Percentiles rank a stretch among this genome's conserved stretches.
Evolutionary conservation across 2,329 filamentous ascomycete genomes (phyloP).

Genomic region (Microcyclosporella mali): DNA sequence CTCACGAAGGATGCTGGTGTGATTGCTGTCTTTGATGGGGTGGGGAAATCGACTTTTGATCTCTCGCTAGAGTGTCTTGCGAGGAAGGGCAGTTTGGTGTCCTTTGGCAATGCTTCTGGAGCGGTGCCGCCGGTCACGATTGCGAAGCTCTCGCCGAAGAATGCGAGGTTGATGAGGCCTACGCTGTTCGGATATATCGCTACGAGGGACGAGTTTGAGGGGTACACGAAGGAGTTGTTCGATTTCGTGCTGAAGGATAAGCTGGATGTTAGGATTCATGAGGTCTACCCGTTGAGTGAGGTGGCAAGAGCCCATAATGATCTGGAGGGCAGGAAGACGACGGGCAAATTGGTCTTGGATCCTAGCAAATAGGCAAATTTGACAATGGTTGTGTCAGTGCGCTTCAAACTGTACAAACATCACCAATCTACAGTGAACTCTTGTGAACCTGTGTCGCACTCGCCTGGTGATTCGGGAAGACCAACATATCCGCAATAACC

Average conservation of each 20-base stretch:
- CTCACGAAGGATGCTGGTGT: constrained; percentile 68
- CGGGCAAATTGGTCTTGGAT: constrained; percentile 74
- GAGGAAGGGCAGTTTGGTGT: constrained; percentile 69
- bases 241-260: constrained; percentile 62
- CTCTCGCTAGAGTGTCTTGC: constrained; percentile 66
- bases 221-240: constrained; percentile 67
- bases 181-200: constrained; percentile 64
- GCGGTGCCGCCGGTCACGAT: constrained; percentile 65
- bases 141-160: constrained; percentile 62
- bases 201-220: constrained; percentile 63
- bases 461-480: constrained; percentile 88
- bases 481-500: constrained; percentile 76
- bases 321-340: constrained; percentile 74
- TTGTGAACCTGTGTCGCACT: constrained; percentile 23
- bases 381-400: not conserved
- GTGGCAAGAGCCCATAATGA: constrained; percentile 67
- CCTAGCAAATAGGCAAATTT: constrained; percentile 33
- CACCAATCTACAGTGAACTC: not conserved
- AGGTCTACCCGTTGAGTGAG: constrained; percentile 69
- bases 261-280: constrained; percentile 66
- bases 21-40: constrained; percentile 75
- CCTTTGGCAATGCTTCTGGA: constrained; percentile 77
- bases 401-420: not conserved
- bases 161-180: constrained; percentile 69
- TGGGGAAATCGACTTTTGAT: constrained; percentile 81